phyloP scores from a whole-genome alignment of 169 alveolate genomes.

The Toxoplasma gondii region DNA sequence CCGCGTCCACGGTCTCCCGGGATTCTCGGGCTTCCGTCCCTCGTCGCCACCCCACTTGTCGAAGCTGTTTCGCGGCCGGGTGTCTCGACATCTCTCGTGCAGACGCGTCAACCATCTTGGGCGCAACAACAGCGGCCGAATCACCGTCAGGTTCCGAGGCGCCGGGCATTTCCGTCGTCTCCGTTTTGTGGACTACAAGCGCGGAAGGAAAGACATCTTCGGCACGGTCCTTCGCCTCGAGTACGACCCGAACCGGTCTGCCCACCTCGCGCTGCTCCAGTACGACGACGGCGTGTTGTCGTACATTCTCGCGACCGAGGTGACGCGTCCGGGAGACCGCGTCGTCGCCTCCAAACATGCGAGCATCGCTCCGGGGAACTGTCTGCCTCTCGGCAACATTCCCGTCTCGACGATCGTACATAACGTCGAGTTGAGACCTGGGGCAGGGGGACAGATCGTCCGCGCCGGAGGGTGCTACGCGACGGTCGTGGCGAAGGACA shows the following conservation, averaged over 20 bases:
- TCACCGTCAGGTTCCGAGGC: conserved; percentile 82
- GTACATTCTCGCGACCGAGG: conserved; percentile 86
- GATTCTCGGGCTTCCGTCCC: neutral
- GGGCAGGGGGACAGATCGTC: conserved; percentile 87
- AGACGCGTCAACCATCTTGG: conserved; percentile 83
- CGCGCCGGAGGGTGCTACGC: conserved; percentile 89
- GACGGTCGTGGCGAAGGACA: conserved; percentile 82
- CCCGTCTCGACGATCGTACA: conserved; percentile 88
- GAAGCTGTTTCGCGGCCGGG: conserved; percentile 78
- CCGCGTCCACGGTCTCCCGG: neutral
- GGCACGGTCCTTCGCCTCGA: conserved; percentile 82
- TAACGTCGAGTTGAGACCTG: conserved; percentile 89
- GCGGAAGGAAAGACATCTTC: conserved; percentile 87
- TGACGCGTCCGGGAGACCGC: conserved; percentile 87
- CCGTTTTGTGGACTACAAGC: conserved; percentile 87
- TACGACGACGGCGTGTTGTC: conserved; percentile 91
- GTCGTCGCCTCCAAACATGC: conserved; percentile 86
- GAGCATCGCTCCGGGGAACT: conserved; percentile 87
- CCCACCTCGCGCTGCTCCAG: conserved; percentile 76
- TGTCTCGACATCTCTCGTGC: conserved; percentile 78
- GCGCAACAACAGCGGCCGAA: conserved; percentile 76
- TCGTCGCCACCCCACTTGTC: neutral
- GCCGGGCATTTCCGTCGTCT: conserved; percentile 90
- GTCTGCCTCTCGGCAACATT: conserved; percentile 84
- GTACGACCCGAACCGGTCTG: conserved; percentile 51